phyloP scores from a whole-genome alignment of 441 rosid genomes.

The Erysimum cheiri region DNA sequence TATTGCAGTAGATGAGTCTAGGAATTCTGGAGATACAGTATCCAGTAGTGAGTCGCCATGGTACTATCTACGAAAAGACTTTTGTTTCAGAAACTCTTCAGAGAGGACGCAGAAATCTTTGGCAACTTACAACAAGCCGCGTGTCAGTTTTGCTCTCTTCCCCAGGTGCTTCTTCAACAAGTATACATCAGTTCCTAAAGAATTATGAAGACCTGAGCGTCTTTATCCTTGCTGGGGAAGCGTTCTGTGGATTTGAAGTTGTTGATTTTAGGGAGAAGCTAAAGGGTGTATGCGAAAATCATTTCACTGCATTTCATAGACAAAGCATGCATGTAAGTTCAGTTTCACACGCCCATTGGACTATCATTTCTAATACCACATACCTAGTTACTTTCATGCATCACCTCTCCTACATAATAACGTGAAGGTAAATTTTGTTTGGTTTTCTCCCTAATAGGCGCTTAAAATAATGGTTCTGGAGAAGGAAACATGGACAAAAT shows the following conservation, averaged over 20 bases:
- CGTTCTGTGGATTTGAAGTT: constrained; percentile 93
- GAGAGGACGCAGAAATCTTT: constrained; percentile 92
- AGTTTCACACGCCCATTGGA: constrained; percentile 32
- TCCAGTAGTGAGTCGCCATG: constrained; percentile 85
- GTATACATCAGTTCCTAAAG: constrained; percentile 95
- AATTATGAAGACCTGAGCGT: constrained; percentile 86
- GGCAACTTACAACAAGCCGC: constrained; percentile 98
- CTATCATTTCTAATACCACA: constrained; percentile 27
- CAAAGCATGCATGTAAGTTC: constrained; percentile 87
- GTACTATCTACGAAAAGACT: constrained; percentile 89
- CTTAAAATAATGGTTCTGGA: constrained; percentile 98
- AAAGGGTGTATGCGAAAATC: constrained; percentile 87
- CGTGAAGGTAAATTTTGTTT: constrained; percentile 29
- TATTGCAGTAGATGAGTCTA: constrained; percentile 49
- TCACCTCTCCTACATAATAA: constrained; percentile 27
- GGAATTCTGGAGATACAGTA: constrained; percentile 60
- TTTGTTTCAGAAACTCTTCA: constrained; percentile 86
- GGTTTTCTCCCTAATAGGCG: constrained; percentile 62
- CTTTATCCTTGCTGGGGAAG: constrained; percentile 97
- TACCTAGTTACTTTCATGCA: constrained; percentile 35
- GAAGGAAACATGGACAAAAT: constrained; percentile 87
- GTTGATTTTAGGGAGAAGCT: constrained; percentile 93
- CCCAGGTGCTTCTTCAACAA: constrained; percentile 77
- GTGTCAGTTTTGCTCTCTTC: constrained; percentile 94
- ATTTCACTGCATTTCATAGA: constrained; percentile 84